phyloP scores from a whole-genome alignment of 805 yeast genomes.

The Metschnikowia santaceciliae region DNA sequence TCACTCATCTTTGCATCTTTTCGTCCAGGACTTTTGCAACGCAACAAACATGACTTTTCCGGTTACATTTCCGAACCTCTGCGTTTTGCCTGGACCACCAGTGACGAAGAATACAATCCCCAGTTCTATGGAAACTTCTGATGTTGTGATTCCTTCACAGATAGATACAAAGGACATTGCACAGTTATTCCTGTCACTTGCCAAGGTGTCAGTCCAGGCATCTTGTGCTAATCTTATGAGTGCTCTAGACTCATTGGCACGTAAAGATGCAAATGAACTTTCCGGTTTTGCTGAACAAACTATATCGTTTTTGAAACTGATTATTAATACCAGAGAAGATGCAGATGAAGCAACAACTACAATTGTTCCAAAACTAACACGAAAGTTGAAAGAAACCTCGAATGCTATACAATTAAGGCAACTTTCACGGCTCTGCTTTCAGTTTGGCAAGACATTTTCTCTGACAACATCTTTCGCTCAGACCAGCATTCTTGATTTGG shows the following conservation, averaged over 20 bases:
- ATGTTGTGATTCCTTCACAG: background rate
- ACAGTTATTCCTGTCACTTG: background rate
- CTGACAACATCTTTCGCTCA: slow-evolving; percentile 2
- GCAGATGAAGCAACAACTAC: background rate
- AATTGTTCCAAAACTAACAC: background rate
- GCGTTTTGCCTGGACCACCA: background rate
- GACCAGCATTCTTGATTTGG: slow-evolving; percentile 4
- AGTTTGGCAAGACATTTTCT: slow-evolving; percentile 4
- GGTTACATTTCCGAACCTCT: no score
- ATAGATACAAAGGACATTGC: background rate
- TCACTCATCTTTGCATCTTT: background rate
- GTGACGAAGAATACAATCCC: background rate
- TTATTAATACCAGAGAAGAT: background rate
- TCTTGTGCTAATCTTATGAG: background rate
- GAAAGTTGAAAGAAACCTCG: background rate
- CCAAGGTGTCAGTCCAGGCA: background rate
- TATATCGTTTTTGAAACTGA: slow-evolving; percentile 1
- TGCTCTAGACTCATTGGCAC: background rate
- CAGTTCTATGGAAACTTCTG: background rate
- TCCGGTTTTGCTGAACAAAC: background rate
- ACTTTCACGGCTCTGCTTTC: slow-evolving; percentile 10
- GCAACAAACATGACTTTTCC: background rate
- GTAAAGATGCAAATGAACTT: background rate
- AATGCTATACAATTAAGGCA: background rate
- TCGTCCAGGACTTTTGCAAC: slow-evolving; percentile 1